A percentile compares a stretch with the other conserved stretches of the same genome.
These are phyloP conservation scores for Phaeosphaeriaceae sp. DNA, from an alignment of 2,329 filamentous ascomycete species.

Conservation along the genomic window DNA sequence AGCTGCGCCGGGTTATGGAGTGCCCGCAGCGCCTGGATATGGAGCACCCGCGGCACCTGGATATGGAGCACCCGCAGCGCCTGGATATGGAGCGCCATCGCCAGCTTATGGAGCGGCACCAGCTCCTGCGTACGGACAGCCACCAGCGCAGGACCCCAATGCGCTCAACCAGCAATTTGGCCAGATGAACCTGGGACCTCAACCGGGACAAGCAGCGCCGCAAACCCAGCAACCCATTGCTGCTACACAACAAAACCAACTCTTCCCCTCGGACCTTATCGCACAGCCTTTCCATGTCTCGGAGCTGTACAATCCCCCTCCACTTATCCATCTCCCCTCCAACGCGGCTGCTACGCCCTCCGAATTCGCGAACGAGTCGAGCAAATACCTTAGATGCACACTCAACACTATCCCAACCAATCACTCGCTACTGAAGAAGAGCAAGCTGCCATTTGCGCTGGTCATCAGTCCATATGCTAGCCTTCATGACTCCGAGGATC, in stretches of 20 bases:
- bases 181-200: conserved; percentile 72
- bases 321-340: conserved; percentile 85
- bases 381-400: conserved; percentile 94
- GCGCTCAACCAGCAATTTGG: conserved; percentile 80
- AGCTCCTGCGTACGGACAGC: conserved; percentile 43
- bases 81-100: conserved; percentile 48
- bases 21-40: conserved; percentile 48
- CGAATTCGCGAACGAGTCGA: conserved; percentile 85
- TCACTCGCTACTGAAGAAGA: conserved; percentile 93
- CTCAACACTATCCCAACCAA: conserved; percentile 93
- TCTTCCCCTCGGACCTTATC: conserved; percentile 90
- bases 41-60: conserved; percentile 51
- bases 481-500: conserved; percentile 90
- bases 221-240: conserved; percentile 40
- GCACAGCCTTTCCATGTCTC: conserved; percentile 93
- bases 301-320: conserved; percentile 89
- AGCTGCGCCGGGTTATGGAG: conserved; percentile 25
- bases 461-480: conserved; percentile 95
- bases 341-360: conserved; percentile 96
- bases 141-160: conserved; percentile 63
- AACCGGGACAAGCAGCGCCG: conserved; percentile 45
- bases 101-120: conserved; percentile 44
- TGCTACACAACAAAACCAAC: conserved; percentile 68
- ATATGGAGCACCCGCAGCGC: conserved; percentile 40
- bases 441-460: conserved; percentile 88